A percentile compares a stretch with the other conserved stretches of the same genome.
Conservation (phyloP, 2,329 filamentous ascomycete genomes). For the Aspergillus brunneoviolaceus region DNA sequence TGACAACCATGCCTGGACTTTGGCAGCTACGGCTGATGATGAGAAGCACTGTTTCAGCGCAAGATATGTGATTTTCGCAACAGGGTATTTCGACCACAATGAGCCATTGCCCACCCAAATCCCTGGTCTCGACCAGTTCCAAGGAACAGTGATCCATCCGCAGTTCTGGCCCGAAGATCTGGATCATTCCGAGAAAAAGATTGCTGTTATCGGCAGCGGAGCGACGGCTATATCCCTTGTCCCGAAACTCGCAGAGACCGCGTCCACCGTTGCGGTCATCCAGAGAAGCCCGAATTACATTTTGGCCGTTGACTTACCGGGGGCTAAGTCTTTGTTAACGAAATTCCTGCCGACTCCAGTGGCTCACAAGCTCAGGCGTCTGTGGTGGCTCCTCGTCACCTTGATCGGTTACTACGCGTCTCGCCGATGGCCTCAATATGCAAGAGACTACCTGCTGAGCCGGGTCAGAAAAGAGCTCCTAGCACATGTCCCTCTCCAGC, state of each 20-base stretch:
- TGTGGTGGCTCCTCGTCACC: conserved; percentile 49
- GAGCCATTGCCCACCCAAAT: conserved; percentile 58
- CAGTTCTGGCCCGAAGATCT: conserved; percentile 71
- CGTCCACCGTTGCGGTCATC: conserved; percentile 68
- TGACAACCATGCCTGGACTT: conserved; percentile 51
- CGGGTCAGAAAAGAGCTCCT: conserved; percentile 52
- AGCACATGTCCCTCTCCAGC: conserved; percentile 50
- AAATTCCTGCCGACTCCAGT: conserved; percentile 14
- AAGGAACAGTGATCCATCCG: conserved; percentile 62
- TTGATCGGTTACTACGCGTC: conserved; percentile 52
- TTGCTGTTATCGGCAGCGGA: conserved; percentile 72
- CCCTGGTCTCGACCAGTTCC: conserved; percentile 64
- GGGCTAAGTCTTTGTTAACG: conserved; percentile 18
- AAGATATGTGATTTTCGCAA: conserved; percentile 57
- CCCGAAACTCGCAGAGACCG: conserved; percentile 64
- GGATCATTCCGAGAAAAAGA: conserved; percentile 62
- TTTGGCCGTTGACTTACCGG: conserved; percentile 35
- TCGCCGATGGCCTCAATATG: conserved; percentile 49
- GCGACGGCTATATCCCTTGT: conserved; percentile 75
- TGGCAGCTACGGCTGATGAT: conserved; percentile 40
- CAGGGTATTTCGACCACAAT: conserved; percentile 72
- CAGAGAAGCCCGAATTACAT: conserved; percentile 74
- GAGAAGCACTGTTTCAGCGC: conserved; percentile 21
- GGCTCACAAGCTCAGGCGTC: conserved; percentile 13
- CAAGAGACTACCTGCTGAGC: conserved; percentile 45